Percentiles rank a stretch among this genome's conserved stretches.
Evolutionary conservation across 2,329 filamentous ascomycete species (phyloP).

Genomic region (Fusarium kyushuense): DNA sequence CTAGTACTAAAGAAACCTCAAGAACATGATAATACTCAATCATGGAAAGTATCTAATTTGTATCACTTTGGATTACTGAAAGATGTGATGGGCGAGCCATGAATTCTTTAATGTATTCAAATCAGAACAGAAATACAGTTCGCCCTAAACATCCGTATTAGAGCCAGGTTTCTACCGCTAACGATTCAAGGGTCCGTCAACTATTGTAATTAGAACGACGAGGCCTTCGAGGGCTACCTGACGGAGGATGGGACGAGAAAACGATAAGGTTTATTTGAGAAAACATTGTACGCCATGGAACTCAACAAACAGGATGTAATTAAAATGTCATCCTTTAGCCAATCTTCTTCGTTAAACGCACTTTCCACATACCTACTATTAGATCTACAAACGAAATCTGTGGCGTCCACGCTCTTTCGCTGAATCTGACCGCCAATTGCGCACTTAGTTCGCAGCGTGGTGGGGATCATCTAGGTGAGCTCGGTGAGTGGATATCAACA

Average conservation of each 20-base stretch:
- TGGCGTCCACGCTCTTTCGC: not conserved
- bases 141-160: not conserved
- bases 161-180: constrained; percentile 25
- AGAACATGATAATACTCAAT: not conserved
- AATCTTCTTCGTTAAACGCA: not conserved
- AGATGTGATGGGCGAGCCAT: not conserved
- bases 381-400: constrained; percentile 24
- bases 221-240: not conserved
- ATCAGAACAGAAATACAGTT: not conserved
- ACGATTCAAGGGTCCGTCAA: constrained; percentile 4
- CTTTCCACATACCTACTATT: not conserved
- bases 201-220: not conserved
- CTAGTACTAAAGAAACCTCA: not conserved
- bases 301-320: not conserved
- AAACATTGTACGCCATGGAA: not conserved
- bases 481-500: constrained; percentile 16
- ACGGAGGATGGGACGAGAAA: not conserved
- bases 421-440: constrained; percentile 32
- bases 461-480: constrained; percentile 11
- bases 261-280: not conserved
- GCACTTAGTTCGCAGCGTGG: constrained; percentile 10
- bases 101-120: not conserved
- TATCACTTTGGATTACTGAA: not conserved
- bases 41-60: not conserved
- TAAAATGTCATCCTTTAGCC: not conserved